phyloP scores from a whole-genome alignment of 495 filamentous ascomycete genomes.

The Filosporella fistucella region DNA sequence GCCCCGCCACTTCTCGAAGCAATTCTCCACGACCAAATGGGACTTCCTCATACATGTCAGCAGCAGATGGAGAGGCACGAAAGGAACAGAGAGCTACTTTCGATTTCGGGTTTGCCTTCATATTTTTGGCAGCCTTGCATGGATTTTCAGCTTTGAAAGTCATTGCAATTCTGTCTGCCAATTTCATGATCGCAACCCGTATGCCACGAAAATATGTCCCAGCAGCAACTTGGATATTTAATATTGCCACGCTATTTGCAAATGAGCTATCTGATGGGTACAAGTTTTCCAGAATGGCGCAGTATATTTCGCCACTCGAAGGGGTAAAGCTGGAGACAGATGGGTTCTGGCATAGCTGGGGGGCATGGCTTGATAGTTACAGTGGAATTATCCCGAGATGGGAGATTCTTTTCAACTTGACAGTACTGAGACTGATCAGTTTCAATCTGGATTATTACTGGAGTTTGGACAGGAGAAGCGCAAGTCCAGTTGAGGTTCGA shows the following conservation, averaged over 20 bases:
- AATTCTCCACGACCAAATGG: slow-evolving; percentile 14
- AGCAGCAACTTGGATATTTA: slow-evolving; percentile 87
- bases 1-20: slow-evolving; percentile 12
- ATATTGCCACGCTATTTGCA: slow-evolving; percentile 77
- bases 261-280: slow-evolving; percentile 86
- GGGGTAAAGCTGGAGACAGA: slow-evolving; percentile 26
- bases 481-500: slow-evolving; percentile 77
- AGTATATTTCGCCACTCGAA: slow-evolving; percentile 37
- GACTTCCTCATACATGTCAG: slow-evolving; percentile 25
- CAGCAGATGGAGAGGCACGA: slow-evolving; percentile 57
- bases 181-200: slow-evolving; percentile 70
- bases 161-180: slow-evolving; percentile 69
- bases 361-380: slow-evolving; percentile 63
- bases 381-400: slow-evolving; percentile 82
- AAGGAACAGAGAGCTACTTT: slow-evolving; percentile 76
- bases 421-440: slow-evolving; percentile 86
- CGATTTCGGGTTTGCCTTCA: slow-evolving; percentile 74
- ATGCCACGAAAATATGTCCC: slow-evolving; percentile 67
- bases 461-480: slow-evolving; percentile 63
- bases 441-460: slow-evolving; percentile 98
- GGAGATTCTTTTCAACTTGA: slow-evolving; percentile 96
- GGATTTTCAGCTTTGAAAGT: slow-evolving; percentile 84
- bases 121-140: slow-evolving; percentile 77
- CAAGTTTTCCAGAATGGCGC: slow-evolving; percentile 56
- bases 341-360: slow-evolving; percentile 48